Conservation (phyloP, 2,329 filamentous ascomycete species). For the Scleromitrula shiraiana region DNA sequence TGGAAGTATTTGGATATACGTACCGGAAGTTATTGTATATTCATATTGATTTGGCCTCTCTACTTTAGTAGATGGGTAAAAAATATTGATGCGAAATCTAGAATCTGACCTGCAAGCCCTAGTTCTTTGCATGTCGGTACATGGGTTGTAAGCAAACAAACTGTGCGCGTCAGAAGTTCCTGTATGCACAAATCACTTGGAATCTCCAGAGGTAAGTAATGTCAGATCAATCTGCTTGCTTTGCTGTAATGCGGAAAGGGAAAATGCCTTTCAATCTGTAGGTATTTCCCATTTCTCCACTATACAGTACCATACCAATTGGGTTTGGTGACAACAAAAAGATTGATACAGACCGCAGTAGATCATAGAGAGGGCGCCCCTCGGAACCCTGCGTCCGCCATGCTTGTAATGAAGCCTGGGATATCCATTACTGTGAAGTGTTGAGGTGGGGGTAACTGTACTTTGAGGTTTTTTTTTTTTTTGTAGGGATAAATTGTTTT, state of each 20-base stretch:
- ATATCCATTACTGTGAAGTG: slow-evolving; percentile 6
- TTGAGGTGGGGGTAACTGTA: slow-evolving; percentile 3
- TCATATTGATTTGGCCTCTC: not conserved
- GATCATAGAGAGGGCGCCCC: too few relatives aligned
- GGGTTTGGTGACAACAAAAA: too few relatives aligned
- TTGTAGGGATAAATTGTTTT: slow-evolving; percentile 5
- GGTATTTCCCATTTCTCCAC: too few relatives aligned
- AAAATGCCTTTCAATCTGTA: too few relatives aligned
- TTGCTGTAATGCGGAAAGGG: too few relatives aligned
- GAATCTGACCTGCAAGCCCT: slow-evolving; percentile 9
- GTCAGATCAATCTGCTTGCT: too few relatives aligned
- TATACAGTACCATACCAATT: not conserved
- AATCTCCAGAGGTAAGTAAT: too few relatives aligned
- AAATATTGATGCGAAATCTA: slow-evolving; percentile 1
- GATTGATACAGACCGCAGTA: too few relatives aligned
- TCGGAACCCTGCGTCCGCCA: slow-evolving; percentile 17
- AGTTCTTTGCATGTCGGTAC: slow-evolving; percentile 17
- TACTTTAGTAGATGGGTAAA: not conserved
- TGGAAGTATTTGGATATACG: not conserved
- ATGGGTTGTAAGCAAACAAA: slow-evolving; percentile 17
- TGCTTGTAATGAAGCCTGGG: slow-evolving; percentile 15
- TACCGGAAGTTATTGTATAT: not conserved
- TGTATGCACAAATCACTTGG: not conserved
- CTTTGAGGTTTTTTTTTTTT: too few relatives aligned
- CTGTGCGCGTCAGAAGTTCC: not conserved